phyloP scores from a whole-genome alignment of 1,284 basidiomycete genomes.

The Phenoliferia sp. region DNA sequence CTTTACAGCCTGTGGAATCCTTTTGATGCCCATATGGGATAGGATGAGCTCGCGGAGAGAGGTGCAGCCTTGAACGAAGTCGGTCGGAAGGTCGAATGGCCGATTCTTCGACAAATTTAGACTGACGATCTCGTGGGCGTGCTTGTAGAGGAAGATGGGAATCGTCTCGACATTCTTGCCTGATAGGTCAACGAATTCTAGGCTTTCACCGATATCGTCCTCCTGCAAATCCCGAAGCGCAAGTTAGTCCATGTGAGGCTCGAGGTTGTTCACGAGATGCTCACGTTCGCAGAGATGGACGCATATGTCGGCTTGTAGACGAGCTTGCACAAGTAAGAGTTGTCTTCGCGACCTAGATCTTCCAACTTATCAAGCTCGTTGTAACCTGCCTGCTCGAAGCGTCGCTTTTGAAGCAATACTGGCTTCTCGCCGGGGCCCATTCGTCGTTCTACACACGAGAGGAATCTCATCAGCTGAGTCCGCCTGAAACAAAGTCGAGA shows the following conservation, averaged over 20 bases:
- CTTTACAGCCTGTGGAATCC: constrained; percentile 78
- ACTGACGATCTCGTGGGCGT: constrained; percentile 78
- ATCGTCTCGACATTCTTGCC: constrained; percentile 81
- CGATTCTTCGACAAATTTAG: constrained; percentile 92
- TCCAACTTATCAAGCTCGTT: constrained; percentile 73
- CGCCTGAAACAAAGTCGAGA: background rate
- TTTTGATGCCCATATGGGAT: constrained; percentile 92
- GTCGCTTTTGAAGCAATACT: constrained; percentile 73
- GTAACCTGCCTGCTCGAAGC: constrained; percentile 88
- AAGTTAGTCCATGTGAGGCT: background rate
- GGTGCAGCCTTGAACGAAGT: constrained; percentile 89
- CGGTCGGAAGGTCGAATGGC: constrained; percentile 91
- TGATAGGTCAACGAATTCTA: constrained; percentile 78
- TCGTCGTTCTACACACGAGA: constrained; percentile 60
- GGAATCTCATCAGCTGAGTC: background rate
- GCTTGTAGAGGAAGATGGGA: constrained; percentile 80
- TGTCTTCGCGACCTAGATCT: constrained; percentile 71
- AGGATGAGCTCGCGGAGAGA: constrained; percentile 79
- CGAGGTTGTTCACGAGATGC: background rate
- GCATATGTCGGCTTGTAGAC: constrained; percentile 51
- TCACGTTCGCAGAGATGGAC: constrained; percentile 8
- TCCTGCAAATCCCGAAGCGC: constrained; percentile 61
- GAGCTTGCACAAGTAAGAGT: constrained; percentile 83
- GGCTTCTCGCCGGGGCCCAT: constrained; percentile 77
- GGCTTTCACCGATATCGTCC: constrained; percentile 66